These are phyloP conservation scores for Populus alba DNA, from an alignment of 345 rosid genomes.

Conservation along the genomic window DNA sequence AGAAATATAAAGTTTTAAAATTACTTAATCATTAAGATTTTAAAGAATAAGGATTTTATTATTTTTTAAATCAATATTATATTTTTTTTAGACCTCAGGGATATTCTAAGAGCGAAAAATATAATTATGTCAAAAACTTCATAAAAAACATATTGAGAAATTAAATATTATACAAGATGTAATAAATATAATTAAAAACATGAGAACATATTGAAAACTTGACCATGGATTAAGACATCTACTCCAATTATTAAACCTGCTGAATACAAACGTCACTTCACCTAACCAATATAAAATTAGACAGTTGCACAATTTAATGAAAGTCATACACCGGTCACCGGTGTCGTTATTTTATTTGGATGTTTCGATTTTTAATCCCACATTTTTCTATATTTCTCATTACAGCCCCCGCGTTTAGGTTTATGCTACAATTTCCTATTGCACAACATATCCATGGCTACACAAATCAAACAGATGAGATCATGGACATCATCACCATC, in stretches of 20 bases:
- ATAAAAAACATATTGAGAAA: too few species aligned
- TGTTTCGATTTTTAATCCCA: not conserved
- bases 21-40: not conserved
- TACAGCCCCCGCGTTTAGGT: not conserved
- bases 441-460: not conserved
- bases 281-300: conserved; percentile 9
- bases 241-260: not conserved
- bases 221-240: too few species aligned
- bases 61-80: not conserved
- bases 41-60: too few species aligned
- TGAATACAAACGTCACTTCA: conserved; percentile 16
- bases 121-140: too few species aligned
- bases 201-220: too few species aligned
- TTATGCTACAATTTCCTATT: not conserved
- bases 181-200: too few species aligned
- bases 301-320: conserved; percentile 1
- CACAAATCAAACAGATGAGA: not conserved
- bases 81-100: too few species aligned
- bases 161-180: too few species aligned
- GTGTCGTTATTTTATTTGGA: conserved; percentile 17
- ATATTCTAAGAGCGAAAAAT: too few species aligned
- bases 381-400: conserved; percentile 4
- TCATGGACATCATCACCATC: not conserved
- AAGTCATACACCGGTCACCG: conserved; percentile 14
- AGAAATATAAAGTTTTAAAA: too few species aligned